Base-by-base conservation (phyloP, 768 basidiomycete species). In the Rhizopogon rudus region DNA sequence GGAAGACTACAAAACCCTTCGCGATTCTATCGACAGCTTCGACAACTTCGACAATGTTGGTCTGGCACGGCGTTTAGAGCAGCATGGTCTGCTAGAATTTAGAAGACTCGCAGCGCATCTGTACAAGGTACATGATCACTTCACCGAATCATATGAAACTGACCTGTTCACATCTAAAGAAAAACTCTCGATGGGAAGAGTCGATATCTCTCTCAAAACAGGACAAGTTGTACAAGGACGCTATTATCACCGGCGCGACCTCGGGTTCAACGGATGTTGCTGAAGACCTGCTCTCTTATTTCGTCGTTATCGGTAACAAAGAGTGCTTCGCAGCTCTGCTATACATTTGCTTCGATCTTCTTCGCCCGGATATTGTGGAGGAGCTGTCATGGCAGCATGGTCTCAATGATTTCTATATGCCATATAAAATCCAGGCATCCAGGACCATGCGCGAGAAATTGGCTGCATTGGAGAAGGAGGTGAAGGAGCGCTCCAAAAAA, bases 221-320 rank as follows among this genome's bases (percentile, higher is more conserved):
- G 63, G 97, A 99, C 74, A 91, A 98, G 65, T 76, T 98, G 31
- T 98, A 92, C 85, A 96, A 93, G 69, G 97, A 99, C 67, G 90
- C 95, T 5, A 93, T 98, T 77, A 67, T 93, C 65, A 98, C 96
- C 1, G 92, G 94, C 14, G 88, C 95, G 0, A 75, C 79, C n/a
- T 97, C 94, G 2, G 77, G 65, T 33, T 86, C 83, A n/a, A 88
- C 81, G 2, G 91, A 97, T 54, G 88, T 98, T 33, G 91, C 94
- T 4, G 96, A 99, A 71, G 97, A 98, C 50, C 79, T 98, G 16
- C 77, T 98, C 25, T 87, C 88, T 4, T 98, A 98, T 77, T 99
- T 98, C 67, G 94, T 97, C 55, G 91, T 93, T 72, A 98, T 99
- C 60, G 97, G 97, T 35, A 96, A 96, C 81, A 95, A 94, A 74